These are phyloP conservation scores for Plasmodium cynomolgi DNA, from an alignment of 169 alveolate genomes.

Conservation along the genomic window DNA sequence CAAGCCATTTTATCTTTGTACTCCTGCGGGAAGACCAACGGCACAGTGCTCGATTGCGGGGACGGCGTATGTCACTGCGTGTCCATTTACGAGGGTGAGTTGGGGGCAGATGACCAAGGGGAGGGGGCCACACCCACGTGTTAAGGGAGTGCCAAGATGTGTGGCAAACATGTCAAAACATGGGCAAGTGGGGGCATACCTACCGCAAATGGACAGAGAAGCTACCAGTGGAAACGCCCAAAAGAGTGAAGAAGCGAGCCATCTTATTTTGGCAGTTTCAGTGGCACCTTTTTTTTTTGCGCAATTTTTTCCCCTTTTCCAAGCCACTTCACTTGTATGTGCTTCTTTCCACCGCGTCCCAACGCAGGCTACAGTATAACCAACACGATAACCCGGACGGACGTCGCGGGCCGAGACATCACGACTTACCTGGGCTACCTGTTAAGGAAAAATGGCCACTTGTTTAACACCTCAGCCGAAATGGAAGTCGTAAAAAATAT, in stretches of 20 bases:
- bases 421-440: constrained; percentile 79
- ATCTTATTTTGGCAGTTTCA: background rate
- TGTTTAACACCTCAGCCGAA: constrained; percentile 79
- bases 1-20: constrained; percentile 84
- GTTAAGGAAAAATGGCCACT: constrained; percentile 77
- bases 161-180: constrained; percentile 33
- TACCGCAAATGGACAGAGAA: background rate
- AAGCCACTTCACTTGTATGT: background rate
- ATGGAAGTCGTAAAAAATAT: constrained; percentile 82
- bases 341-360: background rate
- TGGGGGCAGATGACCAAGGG: background rate
- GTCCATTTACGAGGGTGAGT: constrained; percentile 85
- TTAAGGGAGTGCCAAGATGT: constrained; percentile 61
- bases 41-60: constrained; percentile 87
- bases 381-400: constrained; percentile 75
- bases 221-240: background rate
- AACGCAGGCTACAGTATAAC: constrained; percentile 56
- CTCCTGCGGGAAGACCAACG: constrained; percentile 87
- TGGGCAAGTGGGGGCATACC: background rate
- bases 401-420: constrained; percentile 82
- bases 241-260: background rate
- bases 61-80: constrained; percentile 87
- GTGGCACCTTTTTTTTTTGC: background rate
- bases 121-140: background rate
- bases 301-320: background rate